Evolutionary conservation across 768 basidiomycete species (phyloP).

Genomic region (Hygrophorus russula): DNA sequence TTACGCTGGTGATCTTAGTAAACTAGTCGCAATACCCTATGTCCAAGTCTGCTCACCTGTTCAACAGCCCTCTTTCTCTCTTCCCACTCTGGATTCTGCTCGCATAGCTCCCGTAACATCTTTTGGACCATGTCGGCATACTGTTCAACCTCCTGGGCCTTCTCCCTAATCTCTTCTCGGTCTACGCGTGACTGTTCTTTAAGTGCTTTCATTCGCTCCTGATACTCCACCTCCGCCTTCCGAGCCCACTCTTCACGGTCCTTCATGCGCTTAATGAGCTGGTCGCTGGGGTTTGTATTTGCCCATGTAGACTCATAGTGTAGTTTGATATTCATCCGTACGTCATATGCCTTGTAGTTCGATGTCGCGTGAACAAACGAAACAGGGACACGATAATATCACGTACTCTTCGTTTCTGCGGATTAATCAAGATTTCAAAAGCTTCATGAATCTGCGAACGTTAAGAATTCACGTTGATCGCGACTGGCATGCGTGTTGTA

Average conservation of each 20-base stretch:
- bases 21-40: too few relatives aligned
- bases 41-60: conserved; percentile 25
- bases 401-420: conserved; percentile 42
- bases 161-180: conserved; percentile 24
- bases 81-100: conserved; percentile 53
- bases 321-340: conserved; percentile 22
- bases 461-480: conserved; percentile 4
- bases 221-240: conserved; percentile 34
- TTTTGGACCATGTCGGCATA: conserved; percentile 36
- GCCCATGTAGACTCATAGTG: conserved; percentile 15
- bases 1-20: conserved; percentile 1
- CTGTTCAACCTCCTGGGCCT: conserved; percentile 29
- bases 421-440: conserved; percentile 47
- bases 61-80: conserved; percentile 38
- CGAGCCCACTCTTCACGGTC: conserved; percentile 47
- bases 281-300: conserved; percentile 20
- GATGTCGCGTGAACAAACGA: neutral
- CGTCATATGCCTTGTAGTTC: conserved; percentile 34
- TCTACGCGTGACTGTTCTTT: conserved; percentile 20
- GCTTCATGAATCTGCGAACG: conserved; percentile 46
- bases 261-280: conserved; percentile 29
- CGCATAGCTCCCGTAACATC: conserved; percentile 43
- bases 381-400: neutral
- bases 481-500: conserved; percentile 6
- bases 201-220: conserved; percentile 36